Evolutionary conservation across 2,329 filamentous ascomycete species (phyloP).

Genomic region (Mariannaea sp.): DNA sequence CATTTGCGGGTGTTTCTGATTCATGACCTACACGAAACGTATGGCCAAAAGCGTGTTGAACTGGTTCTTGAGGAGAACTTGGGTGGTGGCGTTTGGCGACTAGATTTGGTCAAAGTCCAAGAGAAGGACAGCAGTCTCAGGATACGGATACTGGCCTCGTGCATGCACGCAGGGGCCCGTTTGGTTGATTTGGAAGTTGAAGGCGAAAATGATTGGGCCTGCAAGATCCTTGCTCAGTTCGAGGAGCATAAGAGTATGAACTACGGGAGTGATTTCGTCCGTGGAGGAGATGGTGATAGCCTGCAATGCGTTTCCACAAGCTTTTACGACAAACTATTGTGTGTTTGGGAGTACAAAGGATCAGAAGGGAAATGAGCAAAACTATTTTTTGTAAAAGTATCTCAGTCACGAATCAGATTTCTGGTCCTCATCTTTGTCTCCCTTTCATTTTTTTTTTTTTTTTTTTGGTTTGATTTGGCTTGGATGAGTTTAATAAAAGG

Average conservation of each 20-base stretch:
- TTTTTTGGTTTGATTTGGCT: too few species aligned
- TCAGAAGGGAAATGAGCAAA: neutral
- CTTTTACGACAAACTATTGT: slow-evolving; percentile 75
- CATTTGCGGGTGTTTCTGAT: slow-evolving; percentile 69
- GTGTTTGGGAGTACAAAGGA: slow-evolving; percentile 60
- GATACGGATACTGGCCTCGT: slow-evolving; percentile 74
- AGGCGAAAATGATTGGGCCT: slow-evolving; percentile 55
- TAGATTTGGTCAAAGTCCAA: slow-evolving; percentile 62
- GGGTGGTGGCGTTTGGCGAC: slow-evolving; percentile 84
- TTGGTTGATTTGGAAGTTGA: slow-evolving; percentile 57
- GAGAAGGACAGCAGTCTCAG: slow-evolving; percentile 37
- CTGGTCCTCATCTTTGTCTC: neutral
- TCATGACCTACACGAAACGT: slow-evolving; percentile 46
- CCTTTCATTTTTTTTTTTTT: too few species aligned
- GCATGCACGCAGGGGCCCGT: slow-evolving; percentile 87
- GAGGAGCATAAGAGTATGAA: slow-evolving; percentile 94
- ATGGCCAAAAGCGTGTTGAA: slow-evolving; percentile 49
- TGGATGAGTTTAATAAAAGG: neutral
- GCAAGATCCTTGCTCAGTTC: slow-evolving; percentile 72
- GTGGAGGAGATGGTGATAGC: slow-evolving; percentile 35
- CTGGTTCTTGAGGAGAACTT: slow-evolving; percentile 69
- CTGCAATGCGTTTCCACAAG: slow-evolving; percentile 69
- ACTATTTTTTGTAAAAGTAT: neutral
- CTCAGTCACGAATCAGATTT: neutral
- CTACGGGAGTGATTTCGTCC: slow-evolving; percentile 78